Conservation (phyloP, 1,284 basidiomycete species). For the Puccinia polysora region DNA sequence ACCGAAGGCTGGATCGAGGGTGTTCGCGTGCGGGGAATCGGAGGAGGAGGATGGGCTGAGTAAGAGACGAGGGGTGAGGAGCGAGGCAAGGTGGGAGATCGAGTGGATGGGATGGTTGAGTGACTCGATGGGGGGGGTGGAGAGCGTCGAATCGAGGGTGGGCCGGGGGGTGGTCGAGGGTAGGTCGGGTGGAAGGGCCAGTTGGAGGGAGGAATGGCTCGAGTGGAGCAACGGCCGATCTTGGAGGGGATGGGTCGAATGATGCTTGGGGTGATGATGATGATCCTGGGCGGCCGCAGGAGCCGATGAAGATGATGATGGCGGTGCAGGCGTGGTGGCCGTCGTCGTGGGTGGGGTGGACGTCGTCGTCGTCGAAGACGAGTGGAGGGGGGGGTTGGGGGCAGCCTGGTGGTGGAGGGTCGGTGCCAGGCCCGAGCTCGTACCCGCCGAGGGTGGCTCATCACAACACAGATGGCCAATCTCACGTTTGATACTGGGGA, state of each 20-base stretch:
- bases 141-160: neutral
- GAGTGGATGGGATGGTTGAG: neutral
- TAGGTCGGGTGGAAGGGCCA: neutral
- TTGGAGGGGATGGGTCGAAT: neutral
- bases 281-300: too few relatives aligned
- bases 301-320: too few relatives aligned
- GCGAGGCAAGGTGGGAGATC: constrained; percentile 3
- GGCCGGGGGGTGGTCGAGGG: neutral
- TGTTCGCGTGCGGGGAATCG: neutral
- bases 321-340: too few relatives aligned
- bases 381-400: neutral
- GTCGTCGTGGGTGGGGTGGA: neutral
- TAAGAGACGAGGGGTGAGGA: constrained; percentile 15
- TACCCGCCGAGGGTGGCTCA: constrained; percentile 61
- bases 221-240: neutral
- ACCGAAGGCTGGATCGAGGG: constrained; percentile 26
- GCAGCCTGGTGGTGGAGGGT: neutral
- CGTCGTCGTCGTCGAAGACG: neutral
- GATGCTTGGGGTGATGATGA: neutral
- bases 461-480: constrained; percentile 86
- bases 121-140: neutral
- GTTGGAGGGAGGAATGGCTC: neutral
- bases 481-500: constrained; percentile 74
- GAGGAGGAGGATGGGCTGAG: constrained; percentile 15
- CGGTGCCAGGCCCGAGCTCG: neutral